Evolutionary conservation across 257 asterid species (phyloP), one percentile per base, ranked within the genome.

Genomic region (Anisodus tanguticus): DNA sequence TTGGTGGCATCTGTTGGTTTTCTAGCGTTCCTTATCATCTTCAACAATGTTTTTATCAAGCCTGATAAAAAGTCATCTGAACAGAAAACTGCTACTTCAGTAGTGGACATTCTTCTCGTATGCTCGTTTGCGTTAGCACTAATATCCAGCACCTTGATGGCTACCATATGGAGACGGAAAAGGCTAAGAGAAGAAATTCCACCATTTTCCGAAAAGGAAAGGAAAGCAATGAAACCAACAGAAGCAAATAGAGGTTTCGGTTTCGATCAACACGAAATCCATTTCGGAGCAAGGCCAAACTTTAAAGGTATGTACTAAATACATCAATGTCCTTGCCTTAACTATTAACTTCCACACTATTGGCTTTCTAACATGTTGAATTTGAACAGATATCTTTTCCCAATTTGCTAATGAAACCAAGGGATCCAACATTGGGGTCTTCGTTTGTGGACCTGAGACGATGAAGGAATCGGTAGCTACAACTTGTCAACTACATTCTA

Each of bases 391-490:
- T 82, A 49, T 92, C 8, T 79, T 95, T 81, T 68, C 91, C 11
- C 84, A 80, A 47, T 87, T 90, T 77, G 41, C 87, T 19, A 85
- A 86, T 71, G 97, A 93, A 91, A 79, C 85, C 4, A 88, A 81
- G 55, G 35, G 92, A 88, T 90, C 94, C 0, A 89, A 90, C 57
- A 83, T 89, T 47, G 98, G 98, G 1, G 95, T 95, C 54, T 71
- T 95, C 57, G 94, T 95, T 16, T 93, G 97, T 79, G 99, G 99
- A 78, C 98, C 97, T 6, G 95, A 90, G 88, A 76, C 92, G 54
- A 88, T 94, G 97, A 91, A 92, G 85, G 93, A 90, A 72, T 90
- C 90, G 0, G 90, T 94, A 41, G 97, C 98, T 78, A 84, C 87
- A 86, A 89, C 92, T 35, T 93, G 93, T 88, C 87, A 83, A 80